Percentiles rank a stretch among this genome's conserved stretches.
These are phyloP conservation scores for Yamadazyma insecticola DNA, from an alignment of 805 yeast species.

Conservation along the genomic window DNA sequence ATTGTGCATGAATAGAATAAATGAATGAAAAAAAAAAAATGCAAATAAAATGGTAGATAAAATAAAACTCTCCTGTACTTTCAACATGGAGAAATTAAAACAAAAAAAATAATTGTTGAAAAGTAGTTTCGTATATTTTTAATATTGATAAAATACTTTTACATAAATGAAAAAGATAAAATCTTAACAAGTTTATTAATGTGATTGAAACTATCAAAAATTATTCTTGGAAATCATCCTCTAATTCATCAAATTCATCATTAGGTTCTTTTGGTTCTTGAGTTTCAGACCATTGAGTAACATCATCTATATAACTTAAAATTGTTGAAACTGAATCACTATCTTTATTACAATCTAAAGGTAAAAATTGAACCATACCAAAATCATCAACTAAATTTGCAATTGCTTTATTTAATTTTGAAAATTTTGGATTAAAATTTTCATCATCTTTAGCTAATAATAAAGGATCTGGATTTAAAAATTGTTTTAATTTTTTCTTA, in stretches of 20 bases:
- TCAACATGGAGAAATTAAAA: too few species aligned
- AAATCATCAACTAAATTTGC: conserved; percentile 93
- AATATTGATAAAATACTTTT: too few species aligned
- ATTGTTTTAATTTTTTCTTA: conserved; percentile 73
- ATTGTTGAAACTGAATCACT: conserved; percentile 77
- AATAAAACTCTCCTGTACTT: too few species aligned
- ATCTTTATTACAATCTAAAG: conserved; percentile 66
- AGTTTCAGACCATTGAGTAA: conserved; percentile 94
- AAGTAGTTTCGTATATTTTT: too few species aligned
- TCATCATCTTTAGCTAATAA: conserved; percentile 52
- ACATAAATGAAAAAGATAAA: too few species aligned
- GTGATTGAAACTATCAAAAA: too few species aligned
- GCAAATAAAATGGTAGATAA: too few species aligned
- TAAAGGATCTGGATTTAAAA: conserved; percentile 87
- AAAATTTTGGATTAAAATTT: conserved; percentile 50
- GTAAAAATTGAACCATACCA: conserved; percentile 97
- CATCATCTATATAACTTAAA: conserved; percentile 88
- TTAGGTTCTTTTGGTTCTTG: conserved; percentile 97
- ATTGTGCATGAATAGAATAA: too few species aligned
- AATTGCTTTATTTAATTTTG: conserved; percentile 70
- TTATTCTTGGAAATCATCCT: too few species aligned
- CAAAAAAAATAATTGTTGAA: too few species aligned
- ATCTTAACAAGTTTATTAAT: too few species aligned
- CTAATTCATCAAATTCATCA: conserved; percentile 69
- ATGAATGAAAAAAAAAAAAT: too few species aligned